Percentiles rank a stretch among this genome's conserved stretches.
Conservation (phyloP, 208 protist species). For the Leptomonas pyrrhocoris region DNA sequence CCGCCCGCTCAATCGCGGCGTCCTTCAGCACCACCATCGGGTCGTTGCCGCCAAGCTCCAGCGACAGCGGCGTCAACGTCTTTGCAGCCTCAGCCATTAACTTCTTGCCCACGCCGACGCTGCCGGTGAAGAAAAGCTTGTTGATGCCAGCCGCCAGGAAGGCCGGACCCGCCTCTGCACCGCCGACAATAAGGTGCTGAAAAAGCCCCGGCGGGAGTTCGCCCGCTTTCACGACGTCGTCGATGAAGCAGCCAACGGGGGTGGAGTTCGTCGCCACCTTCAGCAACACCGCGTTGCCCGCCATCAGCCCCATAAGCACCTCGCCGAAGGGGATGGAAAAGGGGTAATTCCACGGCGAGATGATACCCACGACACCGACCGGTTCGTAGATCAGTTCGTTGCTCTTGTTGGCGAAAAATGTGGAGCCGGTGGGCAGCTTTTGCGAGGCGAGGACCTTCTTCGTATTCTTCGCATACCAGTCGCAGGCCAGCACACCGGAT, state of each 20-base stretch:
- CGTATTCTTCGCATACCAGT: constrained; percentile 83
- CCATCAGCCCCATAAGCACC: constrained; percentile 83
- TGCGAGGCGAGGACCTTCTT: constrained; percentile 46
- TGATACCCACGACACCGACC: constrained; percentile 83
- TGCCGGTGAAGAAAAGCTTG: constrained; percentile 90
- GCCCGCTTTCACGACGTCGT: constrained; percentile 55
- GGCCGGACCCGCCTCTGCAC: constrained; percentile 44
- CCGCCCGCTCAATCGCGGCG: constrained; percentile 75
- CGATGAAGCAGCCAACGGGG: constrained; percentile 69
- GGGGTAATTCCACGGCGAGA: constrained; percentile 91
- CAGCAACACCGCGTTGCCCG: constrained; percentile 78
- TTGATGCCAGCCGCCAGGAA: constrained; percentile 55
- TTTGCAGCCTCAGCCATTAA: constrained; percentile 74
- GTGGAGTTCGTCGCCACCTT: constrained; percentile 73
- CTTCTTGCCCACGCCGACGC: constrained; percentile 76
- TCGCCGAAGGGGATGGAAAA: constrained; percentile 87
- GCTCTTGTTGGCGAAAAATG: constrained; percentile 79
- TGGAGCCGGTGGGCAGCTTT: constrained; percentile 49
- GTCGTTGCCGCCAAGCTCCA: constrained; percentile 90
- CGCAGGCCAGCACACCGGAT: constrained; percentile 57
- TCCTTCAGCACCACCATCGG: constrained; percentile 80
- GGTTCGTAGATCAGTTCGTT: constrained; percentile 81
- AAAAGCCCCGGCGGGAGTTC: constrained; percentile 72
- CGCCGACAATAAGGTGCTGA: constrained; percentile 52
- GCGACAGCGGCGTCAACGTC: constrained; percentile 72